Evolutionary conservation across 164 flowering plant genomes (phyloP).

Genomic region (Vitis cinerea): DNA sequence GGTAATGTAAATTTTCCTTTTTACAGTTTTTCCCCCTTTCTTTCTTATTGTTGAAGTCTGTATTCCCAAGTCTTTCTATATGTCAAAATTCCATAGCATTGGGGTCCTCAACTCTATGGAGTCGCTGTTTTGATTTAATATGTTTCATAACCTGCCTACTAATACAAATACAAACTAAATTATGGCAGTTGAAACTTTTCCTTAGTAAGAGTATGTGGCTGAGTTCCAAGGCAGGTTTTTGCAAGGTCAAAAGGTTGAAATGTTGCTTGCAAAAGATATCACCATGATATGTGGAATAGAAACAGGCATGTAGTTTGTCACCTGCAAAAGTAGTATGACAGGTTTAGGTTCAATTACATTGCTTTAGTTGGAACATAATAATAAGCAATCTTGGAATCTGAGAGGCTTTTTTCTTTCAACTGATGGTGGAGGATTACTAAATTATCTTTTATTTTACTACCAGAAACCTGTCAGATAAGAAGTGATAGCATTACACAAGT

Average conservation of each 20-base stretch:
- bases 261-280: not conserved
- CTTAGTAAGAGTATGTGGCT: no score
- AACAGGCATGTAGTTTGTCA: not conserved
- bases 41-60: no score
- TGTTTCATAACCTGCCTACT: not conserved
- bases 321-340: not conserved
- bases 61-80: no score
- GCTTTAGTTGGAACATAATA: no score
- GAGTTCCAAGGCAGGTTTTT: no score
- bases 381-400: no score
- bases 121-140: not conserved
- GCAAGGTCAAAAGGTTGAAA: not conserved
- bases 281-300: not conserved
- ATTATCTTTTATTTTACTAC: not conserved
- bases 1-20: constrained; percentile 37
- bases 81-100: no score
- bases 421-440: not conserved
- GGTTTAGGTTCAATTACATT: not conserved
- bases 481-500: not conserved
- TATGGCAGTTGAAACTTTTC: no score
- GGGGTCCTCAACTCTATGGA: not conserved
- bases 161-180: not conserved
- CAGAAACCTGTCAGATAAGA: not conserved
- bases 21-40: no score
- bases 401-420: no score